A percentile compares a stretch with the other conserved stretches of the same genome.
These are phyloP conservation scores for Lyophyllum shimeji DNA, from an alignment of 768 basidiomycete genomes.

Conservation along the genomic window DNA sequence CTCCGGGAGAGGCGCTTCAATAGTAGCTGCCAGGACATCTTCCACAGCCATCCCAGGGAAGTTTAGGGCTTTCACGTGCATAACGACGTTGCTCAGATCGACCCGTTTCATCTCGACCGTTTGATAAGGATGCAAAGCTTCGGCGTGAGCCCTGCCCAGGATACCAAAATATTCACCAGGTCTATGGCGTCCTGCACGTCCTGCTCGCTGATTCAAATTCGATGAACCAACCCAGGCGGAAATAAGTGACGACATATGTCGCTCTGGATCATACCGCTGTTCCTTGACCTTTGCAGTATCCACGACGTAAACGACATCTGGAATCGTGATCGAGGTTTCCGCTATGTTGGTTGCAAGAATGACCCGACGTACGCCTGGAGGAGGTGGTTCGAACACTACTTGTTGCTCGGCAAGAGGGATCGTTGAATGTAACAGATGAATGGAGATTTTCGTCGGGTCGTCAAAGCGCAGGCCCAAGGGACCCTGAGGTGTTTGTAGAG, in stretches of 20 bases:
- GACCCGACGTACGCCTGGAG: constrained; percentile 74
- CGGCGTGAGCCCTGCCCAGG: constrained; percentile 60
- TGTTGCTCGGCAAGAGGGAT: constrained; percentile 90
- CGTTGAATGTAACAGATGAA: constrained; percentile 87
- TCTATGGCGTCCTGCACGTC: constrained; percentile 89
- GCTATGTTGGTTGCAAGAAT: constrained; percentile 95
- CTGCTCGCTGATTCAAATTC: constrained; percentile 88
- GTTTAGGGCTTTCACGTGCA: constrained; percentile 94
- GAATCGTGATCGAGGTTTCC: constrained; percentile 94
- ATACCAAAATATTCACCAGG: constrained; percentile 91
- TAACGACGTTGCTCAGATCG: constrained; percentile 88
- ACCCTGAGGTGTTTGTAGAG: constrained; percentile 48
- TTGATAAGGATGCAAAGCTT: constrained; percentile 71
- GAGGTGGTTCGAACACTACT: constrained; percentile 82
- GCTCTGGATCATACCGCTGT: constrained; percentile 83
- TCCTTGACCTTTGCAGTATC: constrained; percentile 90
- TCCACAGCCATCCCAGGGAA: constrained; percentile 85
- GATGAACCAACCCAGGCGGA: constrained; percentile 90
- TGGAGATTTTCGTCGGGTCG: constrained; percentile 54
- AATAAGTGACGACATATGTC: constrained; percentile 86
- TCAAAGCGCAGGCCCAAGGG: constrained; percentile 61
- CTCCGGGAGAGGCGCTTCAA: constrained; percentile 82
- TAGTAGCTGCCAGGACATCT: constrained; percentile 80
- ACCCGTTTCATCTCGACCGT: constrained; percentile 94
- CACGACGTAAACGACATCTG: constrained; percentile 92